Percentiles rank a stretch among this genome's conserved stretches.
Conservation (phyloP, 2,329 filamentous ascomycete genomes). For the Fusarium gaditjirri region DNA sequence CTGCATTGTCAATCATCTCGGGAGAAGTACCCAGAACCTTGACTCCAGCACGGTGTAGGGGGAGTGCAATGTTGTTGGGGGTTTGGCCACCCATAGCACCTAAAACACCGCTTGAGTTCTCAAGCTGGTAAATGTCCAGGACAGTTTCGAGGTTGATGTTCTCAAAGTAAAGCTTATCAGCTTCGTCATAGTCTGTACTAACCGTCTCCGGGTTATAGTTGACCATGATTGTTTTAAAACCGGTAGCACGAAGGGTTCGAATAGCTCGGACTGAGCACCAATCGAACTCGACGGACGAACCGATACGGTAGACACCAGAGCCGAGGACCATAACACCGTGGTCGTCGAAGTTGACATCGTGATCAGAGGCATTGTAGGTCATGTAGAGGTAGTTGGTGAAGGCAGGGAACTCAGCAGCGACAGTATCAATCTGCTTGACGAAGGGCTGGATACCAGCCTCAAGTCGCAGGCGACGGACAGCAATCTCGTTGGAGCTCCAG, state of each 20-base stretch:
- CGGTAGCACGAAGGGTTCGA: slow-evolving; percentile 83
- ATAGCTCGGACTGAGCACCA: slow-evolving; percentile 98
- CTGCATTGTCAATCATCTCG: slow-evolving; percentile 98
- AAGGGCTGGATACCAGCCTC: slow-evolving; percentile 87
- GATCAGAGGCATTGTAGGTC: slow-evolving; percentile 91
- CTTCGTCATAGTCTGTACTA: slow-evolving; percentile 91
- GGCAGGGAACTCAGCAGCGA: slow-evolving; percentile 95
- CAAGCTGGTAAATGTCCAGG: slow-evolving; percentile 91
- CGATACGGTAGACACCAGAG: slow-evolving; percentile 96
- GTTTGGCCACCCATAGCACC: slow-evolving; percentile 98
- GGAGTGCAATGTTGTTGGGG: slow-evolving; percentile 96
- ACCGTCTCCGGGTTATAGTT: slow-evolving; percentile 95
- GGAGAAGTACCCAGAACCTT: slow-evolving; percentile 95
- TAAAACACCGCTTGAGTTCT: slow-evolving; percentile 84
- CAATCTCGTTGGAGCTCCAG: slow-evolving; percentile 93
- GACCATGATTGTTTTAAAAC: slow-evolving; percentile 95
- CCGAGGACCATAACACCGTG: slow-evolving; percentile 96
- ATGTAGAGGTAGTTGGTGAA: slow-evolving; percentile 96
- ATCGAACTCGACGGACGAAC: slow-evolving; percentile 97
- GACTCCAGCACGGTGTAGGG: slow-evolving; percentile 87
- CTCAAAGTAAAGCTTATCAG: slow-evolving; percentile 95
- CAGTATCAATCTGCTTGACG: slow-evolving; percentile 98
- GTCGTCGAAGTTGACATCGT: slow-evolving; percentile 86
- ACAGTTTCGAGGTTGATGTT: slow-evolving; percentile 92
- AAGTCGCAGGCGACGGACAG: slow-evolving; percentile 83